Percentiles rank a stretch among this genome's conserved stretches.
Evolutionary conservation across 2,329 filamentous ascomycete genomes (phyloP).

Genomic region (Cucurbitaria berberidis): DNA sequence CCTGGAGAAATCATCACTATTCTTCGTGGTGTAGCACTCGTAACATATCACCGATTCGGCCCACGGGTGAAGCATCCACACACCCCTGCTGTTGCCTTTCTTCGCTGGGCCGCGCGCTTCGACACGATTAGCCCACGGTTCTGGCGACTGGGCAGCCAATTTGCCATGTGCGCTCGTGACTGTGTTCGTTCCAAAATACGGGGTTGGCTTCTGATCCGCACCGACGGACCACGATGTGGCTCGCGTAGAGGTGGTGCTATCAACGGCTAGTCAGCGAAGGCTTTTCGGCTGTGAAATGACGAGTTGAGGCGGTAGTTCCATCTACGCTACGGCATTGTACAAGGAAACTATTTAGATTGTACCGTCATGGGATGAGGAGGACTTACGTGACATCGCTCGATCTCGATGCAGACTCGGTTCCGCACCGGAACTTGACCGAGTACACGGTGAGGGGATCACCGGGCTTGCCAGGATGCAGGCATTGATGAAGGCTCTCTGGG

Average conservation of each 20-base stretch:
- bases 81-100: slow-evolving; percentile 10
- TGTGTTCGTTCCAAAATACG: background rate
- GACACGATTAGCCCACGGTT: background rate
- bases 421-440: slow-evolving; percentile 27
- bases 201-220: slow-evolving; percentile 6
- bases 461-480: slow-evolving; percentile 6
- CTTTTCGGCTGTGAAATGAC: background rate
- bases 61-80: slow-evolving; percentile 41
- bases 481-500: slow-evolving; percentile 9
- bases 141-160: background rate
- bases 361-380: too few species aligned
- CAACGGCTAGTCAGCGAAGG: background rate
- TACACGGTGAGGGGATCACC: background rate
- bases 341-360: too few species aligned
- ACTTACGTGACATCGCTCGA: background rate
- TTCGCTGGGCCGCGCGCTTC: slow-evolving; percentile 10
- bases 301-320: background rate
- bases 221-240: slow-evolving; percentile 23
- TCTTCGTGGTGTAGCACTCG: slow-evolving; percentile 28
- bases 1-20: slow-evolving; percentile 6
- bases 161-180: background rate
- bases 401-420: background rate
- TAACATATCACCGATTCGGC: slow-evolving; percentile 24
- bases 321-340: background rate
- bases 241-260: slow-evolving; percentile 4